These are phyloP conservation scores for Herpetomonas samuelpessoai DNA, from an alignment of 208 protist species.

Conservation along the genomic window DNA sequence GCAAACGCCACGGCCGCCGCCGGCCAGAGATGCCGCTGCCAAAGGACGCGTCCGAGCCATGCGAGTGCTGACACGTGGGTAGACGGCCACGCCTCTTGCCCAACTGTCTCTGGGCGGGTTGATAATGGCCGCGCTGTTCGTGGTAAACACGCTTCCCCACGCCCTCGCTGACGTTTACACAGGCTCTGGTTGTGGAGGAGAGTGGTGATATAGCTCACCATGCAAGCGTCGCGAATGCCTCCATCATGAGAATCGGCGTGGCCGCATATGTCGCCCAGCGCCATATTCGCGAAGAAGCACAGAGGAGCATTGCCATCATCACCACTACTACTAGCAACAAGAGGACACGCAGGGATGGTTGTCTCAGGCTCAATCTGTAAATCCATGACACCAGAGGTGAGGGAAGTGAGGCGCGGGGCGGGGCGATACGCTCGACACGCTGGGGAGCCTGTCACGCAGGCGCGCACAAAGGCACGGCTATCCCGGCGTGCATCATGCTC, in stretches of 20 bases:
- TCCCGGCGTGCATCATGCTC: not conserved
- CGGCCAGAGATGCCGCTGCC: slow-evolving; percentile 19
- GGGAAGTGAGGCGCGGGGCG: slow-evolving; percentile 17
- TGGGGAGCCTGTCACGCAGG: not conserved
- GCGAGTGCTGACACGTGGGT: slow-evolving; percentile 6
- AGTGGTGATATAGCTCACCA: no score
- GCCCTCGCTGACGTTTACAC: no score
- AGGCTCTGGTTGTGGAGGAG: no score
- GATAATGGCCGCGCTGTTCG: not conserved
- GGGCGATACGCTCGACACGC: not conserved
- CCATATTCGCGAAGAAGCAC: slow-evolving; percentile 17
- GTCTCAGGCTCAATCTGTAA: slow-evolving; percentile 35
- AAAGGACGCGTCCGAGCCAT: slow-evolving; percentile 8
- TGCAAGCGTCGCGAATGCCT: no score
- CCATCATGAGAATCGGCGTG: no score
- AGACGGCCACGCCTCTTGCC: not conserved
- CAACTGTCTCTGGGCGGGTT: not conserved
- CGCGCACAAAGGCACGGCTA: not conserved
- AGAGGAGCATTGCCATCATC: slow-evolving; percentile 2
- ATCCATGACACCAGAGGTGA: slow-evolving; percentile 46
- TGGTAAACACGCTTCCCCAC: no score
- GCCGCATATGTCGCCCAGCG: no score
- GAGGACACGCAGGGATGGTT: no score
- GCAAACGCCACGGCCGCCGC: slow-evolving; percentile 10
- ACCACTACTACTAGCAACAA: no score